Evolutionary conservation across 441 rosid genomes (phyloP).

Genomic region (Pelargonium australe): DNA sequence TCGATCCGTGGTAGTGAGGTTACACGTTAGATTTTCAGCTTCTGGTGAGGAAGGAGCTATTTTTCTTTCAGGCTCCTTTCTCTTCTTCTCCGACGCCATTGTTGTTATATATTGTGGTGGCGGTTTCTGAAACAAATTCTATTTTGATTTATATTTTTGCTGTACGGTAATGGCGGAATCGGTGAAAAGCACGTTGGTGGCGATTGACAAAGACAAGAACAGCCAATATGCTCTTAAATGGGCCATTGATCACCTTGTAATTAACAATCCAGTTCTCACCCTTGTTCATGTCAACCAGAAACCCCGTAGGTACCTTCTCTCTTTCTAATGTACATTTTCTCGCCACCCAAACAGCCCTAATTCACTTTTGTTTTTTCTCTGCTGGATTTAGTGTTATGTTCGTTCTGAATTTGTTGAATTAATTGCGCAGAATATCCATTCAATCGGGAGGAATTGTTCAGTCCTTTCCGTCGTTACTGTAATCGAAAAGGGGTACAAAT

Average conservation of each 20-base stretch:
- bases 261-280: conserved; percentile 33
- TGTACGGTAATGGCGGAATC: neutral
- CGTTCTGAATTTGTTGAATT: conserved; percentile 1
- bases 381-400: neutral
- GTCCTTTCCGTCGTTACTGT: conserved; percentile 48
- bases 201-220: conserved; percentile 73
- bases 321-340: conserved; percentile 9
- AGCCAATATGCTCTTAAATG: conserved; percentile 78
- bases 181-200: conserved; percentile 47
- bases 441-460: conserved; percentile 38
- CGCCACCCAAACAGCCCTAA: neutral
- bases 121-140: no score
- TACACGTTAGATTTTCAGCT: no score
- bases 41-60: no score
- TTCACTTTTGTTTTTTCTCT: neutral
- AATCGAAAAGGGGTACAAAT: conserved; percentile 59
- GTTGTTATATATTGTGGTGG: no score
- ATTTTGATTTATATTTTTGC: no score
- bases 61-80: no score
- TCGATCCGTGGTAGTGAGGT: no score
- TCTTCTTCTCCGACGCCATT: no score
- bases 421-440: conserved; percentile 21
- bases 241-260: conserved; percentile 62
- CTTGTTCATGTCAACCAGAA: conserved; percentile 40
- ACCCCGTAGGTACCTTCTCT: conserved; percentile 60